Percentiles rank a stretch among this genome's conserved stretches.
Conservation (phyloP, 805 yeast species). For the Metschnikowia picachoensis region DNA sequence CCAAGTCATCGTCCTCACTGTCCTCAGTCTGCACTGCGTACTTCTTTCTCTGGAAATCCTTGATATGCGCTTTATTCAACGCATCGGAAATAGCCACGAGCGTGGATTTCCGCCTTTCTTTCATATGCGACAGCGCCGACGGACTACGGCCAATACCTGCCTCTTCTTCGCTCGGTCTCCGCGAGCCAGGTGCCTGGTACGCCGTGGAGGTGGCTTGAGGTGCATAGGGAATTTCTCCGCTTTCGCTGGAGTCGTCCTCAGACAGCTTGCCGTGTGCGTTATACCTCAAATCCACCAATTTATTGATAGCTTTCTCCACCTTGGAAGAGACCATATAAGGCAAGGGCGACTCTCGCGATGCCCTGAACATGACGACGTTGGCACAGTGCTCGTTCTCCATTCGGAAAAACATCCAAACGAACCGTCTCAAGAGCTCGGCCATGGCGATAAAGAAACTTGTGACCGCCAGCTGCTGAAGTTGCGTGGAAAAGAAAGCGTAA, state of each 20-base stretch:
- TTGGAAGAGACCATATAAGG: slow-evolving; percentile 57
- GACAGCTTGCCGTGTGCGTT: slow-evolving; percentile 6
- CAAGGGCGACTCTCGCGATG: slow-evolving; percentile 79
- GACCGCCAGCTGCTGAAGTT: slow-evolving; percentile 82
- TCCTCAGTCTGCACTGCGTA: slow-evolving; percentile 26
- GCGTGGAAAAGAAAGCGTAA: slow-evolving; percentile 71
- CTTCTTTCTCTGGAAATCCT: slow-evolving; percentile 75
- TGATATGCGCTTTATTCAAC: slow-evolving; percentile 73
- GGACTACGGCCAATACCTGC: slow-evolving; percentile 2
- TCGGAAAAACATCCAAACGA: slow-evolving; percentile 87
- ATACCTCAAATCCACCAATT: slow-evolving; percentile 34
- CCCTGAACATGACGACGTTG: slow-evolving; percentile 79
- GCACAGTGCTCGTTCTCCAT: slow-evolving; percentile 96
- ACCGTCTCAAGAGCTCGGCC: slow-evolving; percentile 78
- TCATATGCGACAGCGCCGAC: slow-evolving; percentile 3
- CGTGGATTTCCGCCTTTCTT: slow-evolving; percentile 26
- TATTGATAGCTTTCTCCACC: slow-evolving; percentile 36
- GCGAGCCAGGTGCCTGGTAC: background rate
- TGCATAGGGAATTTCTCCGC: background rate
- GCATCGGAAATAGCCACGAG: slow-evolving; percentile 48
- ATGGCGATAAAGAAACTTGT: slow-evolving; percentile 80
- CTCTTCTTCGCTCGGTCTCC: slow-evolving; percentile 1
- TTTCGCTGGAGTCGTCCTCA: slow-evolving; percentile 9
- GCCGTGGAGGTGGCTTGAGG: slow-evolving; percentile 6
- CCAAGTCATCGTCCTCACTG: slow-evolving; percentile 32